Conservation (phyloP, 768 basidiomycete genomes). For the Dioszegia aurantiaca region DNA sequence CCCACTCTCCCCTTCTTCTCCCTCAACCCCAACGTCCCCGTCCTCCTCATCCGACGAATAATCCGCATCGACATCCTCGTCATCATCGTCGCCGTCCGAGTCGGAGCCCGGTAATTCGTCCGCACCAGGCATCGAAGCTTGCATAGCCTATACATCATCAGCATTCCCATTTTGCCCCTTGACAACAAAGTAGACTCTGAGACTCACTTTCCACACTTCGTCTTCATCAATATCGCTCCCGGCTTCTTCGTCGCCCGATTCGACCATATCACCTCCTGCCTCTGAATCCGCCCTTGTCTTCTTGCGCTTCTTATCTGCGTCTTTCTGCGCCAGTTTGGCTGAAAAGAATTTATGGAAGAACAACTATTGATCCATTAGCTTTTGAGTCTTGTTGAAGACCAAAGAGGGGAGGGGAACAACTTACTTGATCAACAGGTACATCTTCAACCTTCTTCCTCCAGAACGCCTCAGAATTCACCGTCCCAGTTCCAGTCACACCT, state of each 20-base stretch:
- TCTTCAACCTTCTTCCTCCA: conserved; percentile 67
- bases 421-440: conserved; percentile 81
- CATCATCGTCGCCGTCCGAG: conserved; percentile 25
- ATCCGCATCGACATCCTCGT: conserved; percentile 43
- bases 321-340: conserved; percentile 62
- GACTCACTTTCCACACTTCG: conserved; percentile 87
- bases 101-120: conserved; percentile 45
- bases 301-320: conserved; percentile 44
- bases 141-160: conserved; percentile 67
- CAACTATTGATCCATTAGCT: conserved; percentile 56
- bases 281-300: conserved; percentile 23
- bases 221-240: conserved; percentile 57
- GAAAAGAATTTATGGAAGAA: conserved; percentile 92
- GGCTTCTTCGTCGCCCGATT: conserved; percentile 33
- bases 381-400: conserved; percentile 7
- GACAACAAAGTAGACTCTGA: neutral
- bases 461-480: conserved; percentile 73
- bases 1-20: conserved; percentile 29
- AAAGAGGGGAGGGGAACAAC: conserved; percentile 26
- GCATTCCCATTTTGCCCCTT: neutral
- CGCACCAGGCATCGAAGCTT: conserved; percentile 72
- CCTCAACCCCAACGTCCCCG: conserved; percentile 24
- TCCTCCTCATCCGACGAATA: conserved; percentile 20
- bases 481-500: conserved; percentile 59
- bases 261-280: conserved; percentile 37